phyloP scores from a whole-genome alignment of 352 stramenopile species.

The Elongisporangium anandrum region DNA sequence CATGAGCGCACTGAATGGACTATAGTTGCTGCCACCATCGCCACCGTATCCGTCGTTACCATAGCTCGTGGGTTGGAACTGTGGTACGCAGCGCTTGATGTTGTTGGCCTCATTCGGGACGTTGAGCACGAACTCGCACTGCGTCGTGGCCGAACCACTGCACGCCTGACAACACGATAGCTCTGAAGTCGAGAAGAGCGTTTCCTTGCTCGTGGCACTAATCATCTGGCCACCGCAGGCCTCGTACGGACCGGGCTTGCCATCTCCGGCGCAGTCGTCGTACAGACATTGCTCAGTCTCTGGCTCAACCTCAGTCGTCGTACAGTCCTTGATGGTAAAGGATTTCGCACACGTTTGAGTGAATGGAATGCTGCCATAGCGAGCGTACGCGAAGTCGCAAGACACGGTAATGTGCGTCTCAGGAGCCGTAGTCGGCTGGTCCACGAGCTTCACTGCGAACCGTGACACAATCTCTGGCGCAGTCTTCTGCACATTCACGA shows the following conservation, averaged over 20 bases:
- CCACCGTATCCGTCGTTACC: slow-evolving; percentile 9
- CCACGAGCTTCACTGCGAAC: slow-evolving; percentile 51
- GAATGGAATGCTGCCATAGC: slow-evolving; percentile 13
- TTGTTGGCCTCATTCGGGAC: slow-evolving; percentile 31
- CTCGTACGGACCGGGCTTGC: slow-evolving; percentile 32
- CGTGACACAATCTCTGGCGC: slow-evolving; percentile 44
- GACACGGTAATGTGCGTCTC: slow-evolving; percentile 37
- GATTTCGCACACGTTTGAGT: slow-evolving; percentile 30
- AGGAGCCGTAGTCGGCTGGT: slow-evolving; percentile 26
- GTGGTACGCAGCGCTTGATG: slow-evolving; percentile 55
- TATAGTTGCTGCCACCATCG: slow-evolving; percentile 10
- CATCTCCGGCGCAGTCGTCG: slow-evolving; percentile 23
- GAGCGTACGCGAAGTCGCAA: slow-evolving; percentile 55
- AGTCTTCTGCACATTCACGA: slow-evolving; percentile 26
- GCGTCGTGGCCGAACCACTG: slow-evolving; percentile 9
- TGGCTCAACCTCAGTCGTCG: slow-evolving; percentile 40
- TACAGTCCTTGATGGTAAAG: slow-evolving; percentile 62
- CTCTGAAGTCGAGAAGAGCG: slow-evolving; percentile 19
- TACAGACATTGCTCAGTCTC: slow-evolving; percentile 34
- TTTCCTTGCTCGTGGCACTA: slow-evolving; percentile 15
- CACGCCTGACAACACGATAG: slow-evolving; percentile 49
- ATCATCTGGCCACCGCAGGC: slow-evolving; percentile 36
- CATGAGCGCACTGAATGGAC: slow-evolving; percentile 14
- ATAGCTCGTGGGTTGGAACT: slow-evolving; percentile 17
- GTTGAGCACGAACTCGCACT: slow-evolving; percentile 39